Evolutionary conservation across 129 eudicot species (phyloP).

Genomic region (Lactuca saligna): DNA sequence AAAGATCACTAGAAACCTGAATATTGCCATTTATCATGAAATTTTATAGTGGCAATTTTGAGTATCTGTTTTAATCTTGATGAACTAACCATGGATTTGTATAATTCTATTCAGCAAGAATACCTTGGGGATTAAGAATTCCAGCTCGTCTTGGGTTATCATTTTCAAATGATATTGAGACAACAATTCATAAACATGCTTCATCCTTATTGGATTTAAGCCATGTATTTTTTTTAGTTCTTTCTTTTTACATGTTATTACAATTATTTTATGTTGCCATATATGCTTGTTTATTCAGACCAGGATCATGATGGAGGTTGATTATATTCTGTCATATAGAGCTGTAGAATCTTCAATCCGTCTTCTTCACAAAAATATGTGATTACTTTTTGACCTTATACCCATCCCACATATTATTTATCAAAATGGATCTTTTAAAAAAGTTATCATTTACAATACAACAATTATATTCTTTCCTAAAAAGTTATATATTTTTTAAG

Average conservation of each 20-base stretch:
- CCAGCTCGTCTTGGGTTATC: slow-evolving; percentile 96
- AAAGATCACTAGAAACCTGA: no score
- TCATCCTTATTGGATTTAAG: slow-evolving; percentile 44
- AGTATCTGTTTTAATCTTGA: background rate
- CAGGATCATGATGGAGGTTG: slow-evolving; percentile 77
- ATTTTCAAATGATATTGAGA: slow-evolving; percentile 69
- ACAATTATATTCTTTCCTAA: background rate
- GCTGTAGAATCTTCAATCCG: slow-evolving; percentile 82
- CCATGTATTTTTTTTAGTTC: slow-evolving; percentile 45
- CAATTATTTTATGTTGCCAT: background rate
- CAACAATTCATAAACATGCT: slow-evolving; percentile 58
- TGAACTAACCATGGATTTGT: slow-evolving; percentile 11
- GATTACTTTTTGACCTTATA: no score
- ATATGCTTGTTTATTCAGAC: slow-evolving; percentile 44
- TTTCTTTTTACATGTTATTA: background rate
- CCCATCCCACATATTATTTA: no score
- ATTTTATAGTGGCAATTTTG: slow-evolving; percentile 7
- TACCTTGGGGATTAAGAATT: slow-evolving; percentile 85
- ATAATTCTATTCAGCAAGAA: slow-evolving; percentile 58
- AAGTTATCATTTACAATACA: background rate
- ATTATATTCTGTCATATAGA: slow-evolving; percentile 88
- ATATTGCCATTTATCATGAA: slow-evolving; percentile 11
- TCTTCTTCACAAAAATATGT: slow-evolving; percentile 42
- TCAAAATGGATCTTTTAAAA: no score
- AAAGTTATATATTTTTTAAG: background rate